Base-by-base conservation (phyloP, 2,329 filamentous ascomycete genomes). In the Diaporthe vexans region DNA sequence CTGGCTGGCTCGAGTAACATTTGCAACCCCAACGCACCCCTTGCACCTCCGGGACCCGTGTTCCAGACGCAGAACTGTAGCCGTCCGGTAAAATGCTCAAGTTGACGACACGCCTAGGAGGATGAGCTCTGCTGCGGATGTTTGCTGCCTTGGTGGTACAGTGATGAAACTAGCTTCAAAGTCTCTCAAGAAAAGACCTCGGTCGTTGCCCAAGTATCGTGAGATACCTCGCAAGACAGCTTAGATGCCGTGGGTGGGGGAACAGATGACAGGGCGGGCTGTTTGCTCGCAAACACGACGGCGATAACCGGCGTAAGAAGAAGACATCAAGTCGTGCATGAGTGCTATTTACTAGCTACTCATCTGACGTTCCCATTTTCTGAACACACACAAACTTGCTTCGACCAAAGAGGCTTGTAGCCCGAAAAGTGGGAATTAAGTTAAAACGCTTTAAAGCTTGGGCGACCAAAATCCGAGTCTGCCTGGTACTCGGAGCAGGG, bases 401-500 rank as follows among this genome's bases (percentile, higher is more conserved):
- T 54, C 26, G 8, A 21, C 11, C 15, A 37, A 33, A 24, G 8
- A 54, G n/a, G 29, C 33, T 40, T 24, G 46, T 35, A 21, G 52
- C 9, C 63, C 46, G 10, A 52, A 40, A 15, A 54, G 15, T n/a
- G 46, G 46, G 46, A 11, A 24, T 37, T 17, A 46, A 52, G 61
- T 52, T 48, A 67, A 67, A 67, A 52, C 61, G 35, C 17, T 17
- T 67, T 17, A 67, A 67, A 67, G 33, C 63, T 35, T 37, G 46
- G 63, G 29, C 29, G 21, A 26, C 46, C 46, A 67, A 35, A 15
- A 35, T 17, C 43, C 33, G 15, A 51, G 29, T n/a, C 35, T 52
- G 61, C 29, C 61, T 52, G 61, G 29, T 67, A 52, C 35, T 19
- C 46, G 26, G 21, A 33, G 52, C 63, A 52, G 33, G 46, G 29